Evolutionary conservation across 805 yeast species (phyloP).

Genomic region (Crinitomyces ghanaensis): DNA sequence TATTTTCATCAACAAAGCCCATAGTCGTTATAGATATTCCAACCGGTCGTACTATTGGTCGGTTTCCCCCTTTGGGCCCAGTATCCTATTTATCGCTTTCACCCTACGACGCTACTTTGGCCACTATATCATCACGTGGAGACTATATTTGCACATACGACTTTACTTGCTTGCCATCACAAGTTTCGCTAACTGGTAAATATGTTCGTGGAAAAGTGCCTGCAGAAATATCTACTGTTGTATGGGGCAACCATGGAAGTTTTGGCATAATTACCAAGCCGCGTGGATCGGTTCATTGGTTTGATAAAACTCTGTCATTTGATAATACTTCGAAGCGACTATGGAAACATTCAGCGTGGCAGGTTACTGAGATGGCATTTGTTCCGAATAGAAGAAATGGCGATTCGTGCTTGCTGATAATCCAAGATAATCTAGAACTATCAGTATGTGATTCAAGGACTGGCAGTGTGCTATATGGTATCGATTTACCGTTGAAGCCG

Average conservation of each 20-base stretch:
- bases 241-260: conserved; percentile 41
- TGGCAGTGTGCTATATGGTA: too few relatives aligned
- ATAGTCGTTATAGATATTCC: conserved; percentile 39
- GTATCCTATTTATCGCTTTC: conserved; percentile 49
- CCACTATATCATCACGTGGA: conserved; percentile 46
- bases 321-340: conserved; percentile 10
- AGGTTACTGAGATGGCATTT: conserved; percentile 10
- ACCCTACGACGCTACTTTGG: conserved; percentile 46
- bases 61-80: conserved; percentile 51
- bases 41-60: conserved; percentile 28
- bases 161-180: conserved; percentile 37
- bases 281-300: conserved; percentile 56
- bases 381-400: conserved; percentile 1
- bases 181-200: conserved; percentile 44
- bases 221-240: conserved; percentile 37
- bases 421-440: too few relatives aligned
- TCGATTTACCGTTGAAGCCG: neutral
- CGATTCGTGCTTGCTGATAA: neutral
- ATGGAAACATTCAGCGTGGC: conserved; percentile 19
- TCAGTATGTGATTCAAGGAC: too few relatives aligned
- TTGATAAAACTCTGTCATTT: conserved; percentile 24
- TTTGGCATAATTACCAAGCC: conserved; percentile 42
- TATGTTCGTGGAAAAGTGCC: conserved; percentile 54
- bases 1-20: conserved; percentile 16
- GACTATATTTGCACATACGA: conserved; percentile 59